Base-by-base conservation (phyloP, 345 rosid species). In the Eucalyptus pauciflora region DNA sequence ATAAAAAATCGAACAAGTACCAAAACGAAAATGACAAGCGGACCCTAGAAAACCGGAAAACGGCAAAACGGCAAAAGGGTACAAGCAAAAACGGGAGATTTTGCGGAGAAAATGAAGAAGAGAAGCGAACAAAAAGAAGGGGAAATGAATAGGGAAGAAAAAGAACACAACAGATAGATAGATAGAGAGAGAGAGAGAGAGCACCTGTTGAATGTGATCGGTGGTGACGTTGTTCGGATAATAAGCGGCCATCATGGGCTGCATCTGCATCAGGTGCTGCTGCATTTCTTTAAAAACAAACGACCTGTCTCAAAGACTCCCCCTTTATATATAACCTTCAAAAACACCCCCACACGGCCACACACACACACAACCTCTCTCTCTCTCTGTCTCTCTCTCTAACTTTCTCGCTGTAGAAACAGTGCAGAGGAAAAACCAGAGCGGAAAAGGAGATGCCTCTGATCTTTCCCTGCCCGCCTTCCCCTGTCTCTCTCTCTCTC, bases 241-340 rank as follows among this genome's bases (percentile, higher is more conserved):
- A 94, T 96, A 98, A 89, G 99, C 95, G 91, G 99, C 98, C 99
- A 98, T 98, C 99, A 96, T 95, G 98, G 99, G 99, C 97, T 98
- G 99, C 99, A 95, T 96, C 97, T 98, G 99, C 97, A 96, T 96
- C 98, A 97, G 99, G 98, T 97, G 99, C 99, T 98, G 99, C 93
- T 98, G 99, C 97, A 96, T 95, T 90, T 94, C 94, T 94, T 93
- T 90, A 89, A 87, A 91, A 81, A 88, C 88, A 83, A 60, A 91
- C 48, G 83, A 76, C 83, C 83, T 20, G 83, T 76, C 83, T 76
- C 83, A 41, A 41, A 76, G 83, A 76, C 48, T 37, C 48, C 83
- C 29, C 22, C 48, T 90, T 92, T 54, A 91, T 85, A 87, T 67
- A 87, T 83, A 83, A 83, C 86, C 87, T 56, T 87, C 88, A 46